Evolutionary conservation across 164 flowering plant species (phyloP), one percentile per base, ranked within the genome.

Genomic region (Liquidambar formosana): DNA sequence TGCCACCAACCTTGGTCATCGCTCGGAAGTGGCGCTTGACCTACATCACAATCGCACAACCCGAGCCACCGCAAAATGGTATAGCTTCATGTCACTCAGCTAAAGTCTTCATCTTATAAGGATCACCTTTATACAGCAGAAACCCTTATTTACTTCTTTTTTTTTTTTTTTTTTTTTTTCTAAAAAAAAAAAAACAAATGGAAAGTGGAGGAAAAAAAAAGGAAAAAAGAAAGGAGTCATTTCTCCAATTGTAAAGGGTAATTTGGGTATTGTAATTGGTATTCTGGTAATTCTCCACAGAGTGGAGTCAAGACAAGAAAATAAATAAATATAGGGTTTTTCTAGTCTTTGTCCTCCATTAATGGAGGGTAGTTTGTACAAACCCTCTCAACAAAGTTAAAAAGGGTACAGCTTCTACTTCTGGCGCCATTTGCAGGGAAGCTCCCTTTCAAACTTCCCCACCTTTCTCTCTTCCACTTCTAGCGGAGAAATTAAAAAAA

Each of bases 401-500:
- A 68, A 65, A 49, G 63, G 38, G 18, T 3, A 18, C 41, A 15
- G 5, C 63, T 66, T 53, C 75, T 61, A 26, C 59, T 83, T 80
- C 76, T 87, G 86, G 87, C 86, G 91, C 91, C 88, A 84, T 81
- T 81, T 75, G 73, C 67, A 66, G 19, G 13, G 25, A 15, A 63
- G 13, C 57, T 57, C 51, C 60, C 48, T 68, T 82, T 71, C 76
- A 81, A 79, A 71, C 66, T 44, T 58, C 38, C 25, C 11, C 54
- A 28, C 26, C 70, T 67, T n/a, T 60, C 63, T 48, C 27, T 51
- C 49, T 22, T 47, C 63, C 33, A 21, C 51, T 21, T n/a, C 46
- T 51, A 23, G 52, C 19, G 45, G 8, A 56, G 23, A 21, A n/a
- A n/a, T n/a, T n/a, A n/a, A n/a, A n/a, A n/a, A n/a, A n/a, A n/a